These are phyloP conservation scores for Royoungia palumana DNA, from an alignment of 768 basidiomycete genomes.

Conservation along the genomic window DNA sequence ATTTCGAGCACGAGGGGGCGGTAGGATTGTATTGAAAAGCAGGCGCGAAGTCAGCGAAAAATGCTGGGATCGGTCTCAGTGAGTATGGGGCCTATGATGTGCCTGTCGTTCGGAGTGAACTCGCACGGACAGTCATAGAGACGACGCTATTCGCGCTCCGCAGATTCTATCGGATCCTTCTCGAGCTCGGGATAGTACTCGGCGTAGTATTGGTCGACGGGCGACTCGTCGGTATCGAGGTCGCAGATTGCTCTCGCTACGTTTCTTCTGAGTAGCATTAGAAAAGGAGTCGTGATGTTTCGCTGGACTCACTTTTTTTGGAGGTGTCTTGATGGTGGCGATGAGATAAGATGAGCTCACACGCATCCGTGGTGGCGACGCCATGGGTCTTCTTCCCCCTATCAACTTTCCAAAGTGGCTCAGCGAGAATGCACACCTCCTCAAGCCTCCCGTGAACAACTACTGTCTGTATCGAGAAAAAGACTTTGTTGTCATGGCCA, in stretches of 20 bases:
- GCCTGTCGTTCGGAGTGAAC: no score
- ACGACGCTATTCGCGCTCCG: constrained; percentile 13
- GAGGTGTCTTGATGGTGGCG: no score
- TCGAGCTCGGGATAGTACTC: background rate
- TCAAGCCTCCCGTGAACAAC: constrained; percentile 93
- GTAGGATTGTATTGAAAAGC: no score
- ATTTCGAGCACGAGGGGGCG: no score
- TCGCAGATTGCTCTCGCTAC: background rate
- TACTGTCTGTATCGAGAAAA: constrained; percentile 77
- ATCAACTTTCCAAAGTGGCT: constrained; percentile 93
- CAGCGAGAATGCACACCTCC: constrained; percentile 67
- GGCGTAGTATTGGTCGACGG: constrained; percentile 3
- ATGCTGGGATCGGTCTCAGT: no score
- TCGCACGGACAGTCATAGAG: no score
- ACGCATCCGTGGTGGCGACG: background rate
- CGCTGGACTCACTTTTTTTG: background rate
- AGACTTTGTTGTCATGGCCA: constrained; percentile 93
- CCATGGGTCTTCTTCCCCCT: constrained; percentile 74
- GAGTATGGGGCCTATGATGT: no score
- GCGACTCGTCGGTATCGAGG: background rate
- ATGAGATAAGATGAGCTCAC: no score
- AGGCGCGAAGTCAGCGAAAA: no score
- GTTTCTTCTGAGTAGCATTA: background rate
- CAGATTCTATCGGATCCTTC: constrained; percentile 2
- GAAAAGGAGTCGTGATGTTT: background rate